Percentiles rank a stretch among this genome's conserved stretches.
Conservation (phyloP, 208 protist species). For the Leishmania gerbilli region DNA sequence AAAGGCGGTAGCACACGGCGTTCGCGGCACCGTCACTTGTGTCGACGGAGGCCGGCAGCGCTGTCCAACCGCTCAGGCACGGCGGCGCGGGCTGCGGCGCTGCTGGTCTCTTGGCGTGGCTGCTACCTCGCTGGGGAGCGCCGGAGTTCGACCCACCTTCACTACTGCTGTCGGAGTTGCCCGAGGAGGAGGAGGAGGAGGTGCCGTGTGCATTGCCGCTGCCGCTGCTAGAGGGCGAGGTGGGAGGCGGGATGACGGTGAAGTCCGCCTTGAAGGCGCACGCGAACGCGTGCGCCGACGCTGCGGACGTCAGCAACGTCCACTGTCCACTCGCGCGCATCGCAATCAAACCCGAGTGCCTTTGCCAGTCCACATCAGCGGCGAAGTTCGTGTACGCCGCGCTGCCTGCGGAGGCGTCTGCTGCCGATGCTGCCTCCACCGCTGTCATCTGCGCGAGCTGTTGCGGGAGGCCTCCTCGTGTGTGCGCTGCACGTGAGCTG, state of each 20-base stretch:
- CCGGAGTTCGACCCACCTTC: background rate
- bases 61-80: conserved; percentile 53
- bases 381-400: conserved; percentile 50
- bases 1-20: conserved; percentile 57
- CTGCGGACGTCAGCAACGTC: conserved; percentile 35
- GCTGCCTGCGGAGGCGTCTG: background rate
- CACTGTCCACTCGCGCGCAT: conserved; percentile 48
- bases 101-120: conserved; percentile 27
- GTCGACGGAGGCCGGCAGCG: conserved; percentile 32
- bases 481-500: background rate
- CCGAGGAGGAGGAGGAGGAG: background rate
- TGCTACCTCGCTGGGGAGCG: background rate
- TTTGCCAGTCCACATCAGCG: conserved; percentile 29
- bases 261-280: conserved; percentile 40
- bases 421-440: background rate
- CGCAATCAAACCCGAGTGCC: conserved; percentile 44
- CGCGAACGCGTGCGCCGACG: conserved; percentile 36
- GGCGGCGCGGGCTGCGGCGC: conserved; percentile 39
- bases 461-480: background rate
- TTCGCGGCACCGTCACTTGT: conserved; percentile 20
- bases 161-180: background rate
- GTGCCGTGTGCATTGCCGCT: too few species aligned
- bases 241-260: background rate
- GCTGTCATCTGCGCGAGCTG: background rate
- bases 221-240: background rate